These are phyloP conservation scores for Paramecium caudatum DNA, from an alignment of 73 alveolate species.

Conservation along the genomic window DNA sequence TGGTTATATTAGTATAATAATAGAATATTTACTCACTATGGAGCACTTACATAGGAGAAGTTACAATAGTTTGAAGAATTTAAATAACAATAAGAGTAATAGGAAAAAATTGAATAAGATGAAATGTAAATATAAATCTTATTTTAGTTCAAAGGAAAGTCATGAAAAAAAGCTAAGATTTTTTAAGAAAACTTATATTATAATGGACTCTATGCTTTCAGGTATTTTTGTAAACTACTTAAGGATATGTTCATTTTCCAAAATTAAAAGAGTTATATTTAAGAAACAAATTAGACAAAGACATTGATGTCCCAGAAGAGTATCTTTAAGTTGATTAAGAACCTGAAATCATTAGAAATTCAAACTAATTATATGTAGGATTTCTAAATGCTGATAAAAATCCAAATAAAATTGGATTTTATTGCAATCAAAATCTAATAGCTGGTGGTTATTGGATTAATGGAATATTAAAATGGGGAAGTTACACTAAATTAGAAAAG, in stretches of 20 bases:
- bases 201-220: background rate
- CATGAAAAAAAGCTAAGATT: background rate
- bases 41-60: background rate
- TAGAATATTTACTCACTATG: background rate
- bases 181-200: background rate
- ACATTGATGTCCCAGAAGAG: background rate
- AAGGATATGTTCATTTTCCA: background rate
- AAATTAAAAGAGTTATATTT: background rate
- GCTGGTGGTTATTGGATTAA: conserved; percentile 41
- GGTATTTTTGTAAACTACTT: background rate
- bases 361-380: background rate
- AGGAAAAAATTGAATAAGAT: background rate
- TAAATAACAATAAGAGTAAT: background rate
- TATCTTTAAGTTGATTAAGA: background rate
- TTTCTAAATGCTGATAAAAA: background rate
- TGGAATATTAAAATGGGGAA: conserved; percentile 19
- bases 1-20: background rate
- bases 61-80: background rate
- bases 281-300: background rate
- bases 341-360: conserved; percentile 6
- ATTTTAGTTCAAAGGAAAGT: background rate
- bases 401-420: conserved; percentile 7
- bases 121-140: background rate
- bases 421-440: background rate
- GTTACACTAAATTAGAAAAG: background rate